phyloP scores from a whole-genome alignment of 345 rosid genomes.

The Gossypium australe region DNA sequence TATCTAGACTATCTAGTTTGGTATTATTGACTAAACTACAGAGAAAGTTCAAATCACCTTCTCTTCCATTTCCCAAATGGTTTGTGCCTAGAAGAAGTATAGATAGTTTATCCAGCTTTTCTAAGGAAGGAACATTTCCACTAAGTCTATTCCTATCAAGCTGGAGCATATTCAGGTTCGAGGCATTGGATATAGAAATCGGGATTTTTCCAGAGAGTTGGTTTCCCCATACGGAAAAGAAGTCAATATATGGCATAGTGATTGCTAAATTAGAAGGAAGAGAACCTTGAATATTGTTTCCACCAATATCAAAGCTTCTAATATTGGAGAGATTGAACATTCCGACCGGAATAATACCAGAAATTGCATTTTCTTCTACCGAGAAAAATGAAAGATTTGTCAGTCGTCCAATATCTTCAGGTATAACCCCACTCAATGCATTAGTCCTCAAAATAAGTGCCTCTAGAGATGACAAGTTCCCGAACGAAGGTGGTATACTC shows the following conservation, averaged over 20 bases:
- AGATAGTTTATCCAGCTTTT: neutral
- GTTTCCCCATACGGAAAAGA: neutral
- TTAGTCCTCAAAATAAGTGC: neutral
- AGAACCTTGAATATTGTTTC: too few relatives aligned
- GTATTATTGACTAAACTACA: too few relatives aligned
- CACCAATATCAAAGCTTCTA: too few relatives aligned
- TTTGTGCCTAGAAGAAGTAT: neutral
- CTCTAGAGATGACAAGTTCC: neutral
- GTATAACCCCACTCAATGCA: conserved; percentile 7
- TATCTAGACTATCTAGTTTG: too few relatives aligned
- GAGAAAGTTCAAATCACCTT: neutral
- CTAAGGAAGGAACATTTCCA: conserved; percentile 7
- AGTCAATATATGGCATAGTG: conserved; percentile 9
- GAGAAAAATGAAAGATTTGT: neutral
- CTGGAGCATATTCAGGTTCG: neutral
- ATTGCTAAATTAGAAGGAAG: too few relatives aligned
- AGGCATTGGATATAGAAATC: too few relatives aligned
- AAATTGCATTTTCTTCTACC: neutral
- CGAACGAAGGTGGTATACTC: too few relatives aligned
- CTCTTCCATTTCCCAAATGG: neutral
- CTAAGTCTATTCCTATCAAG: neutral
- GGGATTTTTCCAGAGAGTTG: neutral
- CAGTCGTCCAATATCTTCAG: conserved; percentile 7
- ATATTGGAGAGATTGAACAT: too few relatives aligned
- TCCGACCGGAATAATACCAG: too few relatives aligned